These are phyloP conservation scores for Glaciozyma martinii DNA, from an alignment of 768 basidiomycete species.

Conservation along the genomic window DNA sequence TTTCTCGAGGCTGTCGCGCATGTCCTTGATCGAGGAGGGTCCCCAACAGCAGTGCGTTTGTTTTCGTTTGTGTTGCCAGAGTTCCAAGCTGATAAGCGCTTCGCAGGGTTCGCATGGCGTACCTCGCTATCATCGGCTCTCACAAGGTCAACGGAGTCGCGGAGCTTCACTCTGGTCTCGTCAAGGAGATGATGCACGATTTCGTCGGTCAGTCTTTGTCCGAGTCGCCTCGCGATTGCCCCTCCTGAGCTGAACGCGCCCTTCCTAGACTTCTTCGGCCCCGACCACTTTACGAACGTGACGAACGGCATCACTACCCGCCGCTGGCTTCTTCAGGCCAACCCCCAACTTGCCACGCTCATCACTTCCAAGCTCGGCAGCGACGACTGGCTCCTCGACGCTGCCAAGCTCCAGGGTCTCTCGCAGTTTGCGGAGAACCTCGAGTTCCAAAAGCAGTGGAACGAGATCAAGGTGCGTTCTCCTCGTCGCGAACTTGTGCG, in stretches of 20 bases:
- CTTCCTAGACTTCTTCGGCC: slow-evolving; percentile 62
- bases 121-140: slow-evolving; percentile 77
- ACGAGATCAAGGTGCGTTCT: slow-evolving; percentile 38
- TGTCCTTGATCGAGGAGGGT: slow-evolving; percentile 77
- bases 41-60: slow-evolving; percentile 45
- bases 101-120: slow-evolving; percentile 71
- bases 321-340: slow-evolving; percentile 83
- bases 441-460: slow-evolving; percentile 67
- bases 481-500: too few species aligned
- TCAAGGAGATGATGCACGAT: slow-evolving; percentile 47
- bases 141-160: slow-evolving; percentile 86
- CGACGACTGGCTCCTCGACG: slow-evolving; percentile 74
- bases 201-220: slow-evolving; percentile 21
- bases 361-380: slow-evolving; percentile 75
- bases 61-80: slow-evolving; percentile 71
- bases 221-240: background rate
- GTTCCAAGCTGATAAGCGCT: slow-evolving; percentile 64
- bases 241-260: slow-evolving; percentile 39
- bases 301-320: slow-evolving; percentile 87
- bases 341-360: slow-evolving; percentile 73
- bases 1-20: slow-evolving; percentile 51
- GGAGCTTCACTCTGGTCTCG: slow-evolving; percentile 85
- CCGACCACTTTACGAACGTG: slow-evolving; percentile 56
- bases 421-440: slow-evolving; percentile 62
- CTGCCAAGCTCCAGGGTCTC: slow-evolving; percentile 67